A percentile compares a stretch with the other conserved stretches of the same genome.
These are phyloP conservation scores for Miscanthus lutarioriparius DNA, from an alignment of 176 grass and related monocot species.

Conservation along the genomic window DNA sequence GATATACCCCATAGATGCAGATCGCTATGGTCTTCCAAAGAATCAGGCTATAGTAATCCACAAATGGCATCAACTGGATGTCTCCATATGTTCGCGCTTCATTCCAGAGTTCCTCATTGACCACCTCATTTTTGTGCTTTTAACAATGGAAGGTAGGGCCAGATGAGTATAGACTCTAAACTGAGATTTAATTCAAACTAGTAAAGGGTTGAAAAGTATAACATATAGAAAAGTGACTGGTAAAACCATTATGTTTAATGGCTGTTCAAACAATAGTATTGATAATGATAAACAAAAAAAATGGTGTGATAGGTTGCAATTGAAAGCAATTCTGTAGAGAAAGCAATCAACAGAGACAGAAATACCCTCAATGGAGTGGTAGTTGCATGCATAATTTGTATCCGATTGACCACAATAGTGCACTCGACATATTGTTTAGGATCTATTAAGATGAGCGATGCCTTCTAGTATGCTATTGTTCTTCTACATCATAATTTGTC, in stretches of 20 bases:
- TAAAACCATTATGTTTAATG: not conserved
- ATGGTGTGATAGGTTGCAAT: slow-evolving; percentile 1
- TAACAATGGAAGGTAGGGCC: slow-evolving; percentile 15
- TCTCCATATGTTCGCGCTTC: slow-evolving; percentile 91
- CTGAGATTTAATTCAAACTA: slow-evolving; percentile 24
- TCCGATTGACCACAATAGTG: not conserved
- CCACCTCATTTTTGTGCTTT: slow-evolving; percentile 95
- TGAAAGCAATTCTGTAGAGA: not conserved
- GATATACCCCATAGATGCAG: slow-evolving; percentile 88
- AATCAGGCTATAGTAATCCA: slow-evolving; percentile 99
- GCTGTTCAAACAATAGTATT: not conserved
- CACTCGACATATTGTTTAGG: slow-evolving; percentile 3
- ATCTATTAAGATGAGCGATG: slow-evolving; percentile 12
- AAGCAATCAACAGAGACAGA: not conserved
- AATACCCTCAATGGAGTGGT: not conserved
- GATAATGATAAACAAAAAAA: not conserved
- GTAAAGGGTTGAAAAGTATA: not conserved
- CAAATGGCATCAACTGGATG: slow-evolving; percentile 97
- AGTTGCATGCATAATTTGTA: not conserved
- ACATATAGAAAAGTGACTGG: not conserved
- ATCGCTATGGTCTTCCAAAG: slow-evolving; percentile 98
- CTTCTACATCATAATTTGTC: slow-evolving; percentile 14
- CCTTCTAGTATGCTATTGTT: not conserved
- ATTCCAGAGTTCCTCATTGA: slow-evolving; percentile 96
- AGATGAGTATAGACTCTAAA: slow-evolving; percentile 36